Evolutionary conservation across 768 basidiomycete genomes (phyloP).

Genomic region (Leucogyrophana mollusca): DNA sequence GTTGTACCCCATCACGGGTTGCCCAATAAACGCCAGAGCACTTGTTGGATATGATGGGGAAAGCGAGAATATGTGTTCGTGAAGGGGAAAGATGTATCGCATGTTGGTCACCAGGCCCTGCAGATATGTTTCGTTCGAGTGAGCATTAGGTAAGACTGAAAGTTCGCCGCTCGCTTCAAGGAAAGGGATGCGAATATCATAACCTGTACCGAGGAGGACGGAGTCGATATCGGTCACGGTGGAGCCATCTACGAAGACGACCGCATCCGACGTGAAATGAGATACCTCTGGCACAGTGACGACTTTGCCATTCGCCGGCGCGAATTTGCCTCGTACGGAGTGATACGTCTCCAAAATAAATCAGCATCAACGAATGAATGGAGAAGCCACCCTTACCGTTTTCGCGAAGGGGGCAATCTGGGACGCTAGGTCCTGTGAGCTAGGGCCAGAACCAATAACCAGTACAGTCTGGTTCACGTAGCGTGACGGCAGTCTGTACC

Average conservation of each 20-base stretch:
- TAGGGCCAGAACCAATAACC: conserved; percentile 43
- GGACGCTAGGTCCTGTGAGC: conserved; percentile 35
- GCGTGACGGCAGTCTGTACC: conserved; percentile 43
- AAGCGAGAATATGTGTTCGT: conserved; percentile 49
- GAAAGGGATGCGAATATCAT: conserved; percentile 49
- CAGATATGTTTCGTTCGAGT: not conserved
- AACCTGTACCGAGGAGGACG: conserved; percentile 51
- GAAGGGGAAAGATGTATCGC: conserved; percentile 48
- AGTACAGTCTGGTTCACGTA: conserved; percentile 41
- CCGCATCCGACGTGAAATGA: conserved; percentile 38
- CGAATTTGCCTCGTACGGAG: conserved; percentile 30
- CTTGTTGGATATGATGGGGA: conserved; percentile 40
- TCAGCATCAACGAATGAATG: not conserved
- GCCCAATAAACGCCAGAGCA: conserved; percentile 50
- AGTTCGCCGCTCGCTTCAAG: conserved; percentile 22
- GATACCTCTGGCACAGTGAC: conserved; percentile 39
- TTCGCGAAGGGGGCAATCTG: conserved; percentile 37
- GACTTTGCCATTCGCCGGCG: conserved; percentile 19
- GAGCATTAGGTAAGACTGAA: conserved; percentile 4
- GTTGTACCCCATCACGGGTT: conserved; percentile 46
- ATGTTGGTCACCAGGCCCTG: conserved; percentile 41
- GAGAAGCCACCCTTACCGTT: conserved; percentile 27
- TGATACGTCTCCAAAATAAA: conserved; percentile 21
- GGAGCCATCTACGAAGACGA: conserved; percentile 46
- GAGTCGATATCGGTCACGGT: conserved; percentile 36